Evolutionary conservation across 805 yeast species (phyloP).

Genomic region (Candida broadrunensis): DNA sequence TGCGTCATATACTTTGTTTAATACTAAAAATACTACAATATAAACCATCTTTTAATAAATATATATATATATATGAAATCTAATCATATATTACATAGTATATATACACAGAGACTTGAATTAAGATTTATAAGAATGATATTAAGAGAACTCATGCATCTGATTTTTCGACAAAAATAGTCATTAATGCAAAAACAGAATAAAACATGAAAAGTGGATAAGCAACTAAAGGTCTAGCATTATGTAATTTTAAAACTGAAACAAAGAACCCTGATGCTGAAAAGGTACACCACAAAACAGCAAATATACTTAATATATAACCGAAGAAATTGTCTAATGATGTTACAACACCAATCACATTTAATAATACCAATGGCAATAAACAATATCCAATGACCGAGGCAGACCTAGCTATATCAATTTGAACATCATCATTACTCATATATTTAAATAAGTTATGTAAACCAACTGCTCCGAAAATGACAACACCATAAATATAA

Average conservation of each 20-base stretch:
- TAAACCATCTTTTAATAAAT: too few relatives aligned
- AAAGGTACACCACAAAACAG: constrained; percentile 87
- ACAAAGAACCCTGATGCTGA: constrained; percentile 93
- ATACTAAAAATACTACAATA: too few relatives aligned
- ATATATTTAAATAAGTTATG: constrained; percentile 84
- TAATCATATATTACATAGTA: neutral
- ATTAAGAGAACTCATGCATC: too few relatives aligned
- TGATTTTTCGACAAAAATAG: constrained; percentile 65
- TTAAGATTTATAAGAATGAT: too few relatives aligned
- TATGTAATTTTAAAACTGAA: constrained; percentile 74
- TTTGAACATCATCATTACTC: constrained; percentile 66
- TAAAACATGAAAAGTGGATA: constrained; percentile 90
- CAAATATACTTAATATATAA: constrained; percentile 60
- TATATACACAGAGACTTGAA: neutral
- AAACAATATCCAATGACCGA: constrained; percentile 93
- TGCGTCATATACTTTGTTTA: too few relatives aligned
- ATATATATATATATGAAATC: neutral
- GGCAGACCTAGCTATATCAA: constrained; percentile 70
- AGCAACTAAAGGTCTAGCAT: constrained; percentile 87
- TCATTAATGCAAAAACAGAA: constrained; percentile 93
- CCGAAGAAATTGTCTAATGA: constrained; percentile 74
- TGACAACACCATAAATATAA: constrained; percentile 92
- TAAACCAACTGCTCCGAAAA: constrained; percentile 82
- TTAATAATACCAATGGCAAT: constrained; percentile 78
- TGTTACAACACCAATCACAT: constrained; percentile 65